A percentile compares a stretch with the other conserved stretches of the same genome.
Evolutionary conservation across 1,284 basidiomycete genomes (phyloP).

Genomic region (Waitea zeae): DNA sequence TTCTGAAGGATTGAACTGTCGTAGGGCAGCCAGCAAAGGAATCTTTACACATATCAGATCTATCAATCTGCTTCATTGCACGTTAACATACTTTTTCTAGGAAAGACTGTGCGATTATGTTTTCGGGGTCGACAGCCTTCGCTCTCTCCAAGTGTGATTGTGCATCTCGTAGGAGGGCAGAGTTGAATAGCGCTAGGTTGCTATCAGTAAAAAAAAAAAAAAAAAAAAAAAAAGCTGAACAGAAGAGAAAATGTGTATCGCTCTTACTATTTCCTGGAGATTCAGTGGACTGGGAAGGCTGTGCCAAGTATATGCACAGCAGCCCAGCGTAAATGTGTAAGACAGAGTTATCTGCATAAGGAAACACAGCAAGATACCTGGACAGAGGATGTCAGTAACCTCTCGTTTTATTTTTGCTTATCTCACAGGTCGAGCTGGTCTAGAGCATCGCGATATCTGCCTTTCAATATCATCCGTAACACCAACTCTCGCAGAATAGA

Average conservation of each 20-base stretch:
- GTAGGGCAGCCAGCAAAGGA: no score
- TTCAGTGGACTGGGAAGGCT: no score
- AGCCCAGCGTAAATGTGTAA: conserved; percentile 75
- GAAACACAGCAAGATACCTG: conserved; percentile 73
- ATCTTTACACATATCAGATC: no score
- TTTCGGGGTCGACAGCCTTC: not conserved
- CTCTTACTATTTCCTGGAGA: not conserved
- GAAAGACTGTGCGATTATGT: not conserved
- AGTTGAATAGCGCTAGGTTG: no score
- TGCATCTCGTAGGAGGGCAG: not conserved
- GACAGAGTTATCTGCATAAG: conserved; percentile 65
- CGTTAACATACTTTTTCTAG: no score
- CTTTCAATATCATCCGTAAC: conserved; percentile 41
- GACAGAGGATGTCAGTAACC: no score
- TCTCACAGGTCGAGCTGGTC: conserved; percentile 73
- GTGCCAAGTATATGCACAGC: conserved; percentile 42
- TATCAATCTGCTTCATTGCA: no score
- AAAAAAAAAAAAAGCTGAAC: not conserved
- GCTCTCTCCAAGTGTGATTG: not conserved
- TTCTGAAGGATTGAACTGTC: no score
- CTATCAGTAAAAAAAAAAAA: conserved; percentile 3
- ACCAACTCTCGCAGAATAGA: conserved; percentile 58
- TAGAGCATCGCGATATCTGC: conserved; percentile 48
- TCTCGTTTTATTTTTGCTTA: conserved; percentile 3
- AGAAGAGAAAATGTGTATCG: not conserved